These are phyloP conservation scores for Nitzschia sp. DNA, from an alignment of 108 stramenopile genomes.

Conservation along the genomic window DNA sequence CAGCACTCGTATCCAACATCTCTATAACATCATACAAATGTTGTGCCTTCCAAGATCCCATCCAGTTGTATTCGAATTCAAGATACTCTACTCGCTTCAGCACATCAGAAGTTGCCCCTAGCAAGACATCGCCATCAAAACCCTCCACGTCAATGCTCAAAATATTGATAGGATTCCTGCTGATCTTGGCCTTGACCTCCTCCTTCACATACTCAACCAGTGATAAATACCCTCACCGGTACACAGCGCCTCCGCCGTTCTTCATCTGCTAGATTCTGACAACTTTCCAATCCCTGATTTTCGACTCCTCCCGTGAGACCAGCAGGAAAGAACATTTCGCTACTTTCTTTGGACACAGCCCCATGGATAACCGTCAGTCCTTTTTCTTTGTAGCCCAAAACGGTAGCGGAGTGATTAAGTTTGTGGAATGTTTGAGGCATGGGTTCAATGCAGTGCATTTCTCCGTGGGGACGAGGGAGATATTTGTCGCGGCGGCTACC, in stretches of 20 bases:
- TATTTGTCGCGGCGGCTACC: too few species aligned
- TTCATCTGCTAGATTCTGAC: not conserved
- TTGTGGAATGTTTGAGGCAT: conserved; percentile 46
- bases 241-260: not conserved
- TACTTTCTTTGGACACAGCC: conserved; percentile 34
- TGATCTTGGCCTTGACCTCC: not conserved
- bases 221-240: not conserved
- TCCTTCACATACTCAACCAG: not conserved
- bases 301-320: not conserved
- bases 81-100: conserved; percentile 33
- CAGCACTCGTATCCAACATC: conserved; percentile 2
- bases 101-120: conserved; percentile 18
- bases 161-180: conserved; percentile 14
- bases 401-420: conserved; percentile 8
- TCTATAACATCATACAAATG: conserved; percentile 16
- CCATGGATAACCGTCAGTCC: conserved; percentile 40
- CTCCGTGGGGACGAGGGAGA: not conserved
- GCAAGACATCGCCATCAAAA: conserved; percentile 40
- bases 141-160: conserved; percentile 59
- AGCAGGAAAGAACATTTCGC: conserved; percentile 34
- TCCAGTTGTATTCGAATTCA: conserved; percentile 58
- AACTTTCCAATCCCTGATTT: conserved; percentile 2
- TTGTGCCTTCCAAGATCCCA: conserved; percentile 8
- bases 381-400: conserved; percentile 21
- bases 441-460: conserved; percentile 61